These are phyloP conservation scores for Globisporangium polare DNA, from an alignment of 352 stramenopile genomes.

Conservation along the genomic window DNA sequence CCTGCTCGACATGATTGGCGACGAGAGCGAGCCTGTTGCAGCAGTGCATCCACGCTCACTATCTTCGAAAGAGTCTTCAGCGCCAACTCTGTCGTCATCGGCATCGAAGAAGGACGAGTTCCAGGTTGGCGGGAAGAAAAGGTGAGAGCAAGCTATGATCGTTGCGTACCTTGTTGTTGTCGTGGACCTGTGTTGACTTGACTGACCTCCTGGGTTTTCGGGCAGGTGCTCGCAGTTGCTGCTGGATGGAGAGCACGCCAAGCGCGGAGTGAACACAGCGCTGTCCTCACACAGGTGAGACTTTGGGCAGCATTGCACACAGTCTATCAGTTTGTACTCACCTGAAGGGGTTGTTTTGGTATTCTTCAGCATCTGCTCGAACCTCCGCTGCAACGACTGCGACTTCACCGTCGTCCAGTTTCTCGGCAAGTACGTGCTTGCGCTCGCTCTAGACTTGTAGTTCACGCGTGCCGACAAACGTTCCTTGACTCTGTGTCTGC, in stretches of 20 bases:
- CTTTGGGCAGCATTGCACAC: not conserved
- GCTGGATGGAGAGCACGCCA: slow-evolving; percentile 48
- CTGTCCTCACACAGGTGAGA: slow-evolving; percentile 43
- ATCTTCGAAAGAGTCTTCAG: slow-evolving; percentile 1
- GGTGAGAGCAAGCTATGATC: slow-evolving; percentile 23
- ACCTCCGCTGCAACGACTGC: slow-evolving; percentile 79
- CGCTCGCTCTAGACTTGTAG: no score
- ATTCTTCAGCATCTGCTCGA: slow-evolving; percentile 44
- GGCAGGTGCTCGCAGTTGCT: slow-evolving; percentile 51
- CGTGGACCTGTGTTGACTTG: not conserved
- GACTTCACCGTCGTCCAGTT: slow-evolving; percentile 83
- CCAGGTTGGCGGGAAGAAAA: slow-evolving; percentile 51
- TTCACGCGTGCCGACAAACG: no score
- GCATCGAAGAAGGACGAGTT: slow-evolving; percentile 25
- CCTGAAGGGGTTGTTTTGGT: no score
- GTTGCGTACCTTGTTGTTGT: not conserved
- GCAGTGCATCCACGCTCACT: slow-evolving; percentile 28
- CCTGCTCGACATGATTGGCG: slow-evolving; percentile 59
- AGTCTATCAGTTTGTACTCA: not conserved
- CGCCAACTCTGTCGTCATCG: slow-evolving; percentile 7
- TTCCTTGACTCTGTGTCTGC: no score
- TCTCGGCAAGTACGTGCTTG: slow-evolving; percentile 43
- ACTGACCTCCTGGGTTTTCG: not conserved
- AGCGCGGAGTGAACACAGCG: slow-evolving; percentile 54
- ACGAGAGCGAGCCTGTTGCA: slow-evolving; percentile 28